Conservation (phyloP, 164 flowering plant genomes). For the grape (Vitis vinifera) region ASM3070453v1 NC_081815.1:19409001-19409500, state of each 20-base stretch:
- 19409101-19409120: constrained; percentile 12
- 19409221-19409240: background rate
- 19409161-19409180: constrained; percentile 12
- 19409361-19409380: too few species aligned
- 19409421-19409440: background rate
- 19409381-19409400: too few species aligned
- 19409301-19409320: too few species aligned
- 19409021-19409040: constrained; percentile 9
- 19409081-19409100: background rate
- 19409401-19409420: too few species aligned
- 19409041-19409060: constrained; percentile 11
- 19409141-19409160: constrained; percentile 9
- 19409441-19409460: background rate
- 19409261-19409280: too few species aligned
- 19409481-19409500: background rate
- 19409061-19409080: constrained; percentile 5
- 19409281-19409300: too few species aligned
- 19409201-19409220: background rate
- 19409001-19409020: background rate
- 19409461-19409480: constrained; percentile 12
- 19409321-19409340: too few species aligned
- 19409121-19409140: constrained; percentile 11
- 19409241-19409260: too few species aligned
- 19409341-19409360: too few species aligned
- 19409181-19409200: constrained; percentile 5